phyloP scores from a whole-genome alignment of 2,329 filamentous ascomycete species.

The Aureobasidium namibiae region DNA sequence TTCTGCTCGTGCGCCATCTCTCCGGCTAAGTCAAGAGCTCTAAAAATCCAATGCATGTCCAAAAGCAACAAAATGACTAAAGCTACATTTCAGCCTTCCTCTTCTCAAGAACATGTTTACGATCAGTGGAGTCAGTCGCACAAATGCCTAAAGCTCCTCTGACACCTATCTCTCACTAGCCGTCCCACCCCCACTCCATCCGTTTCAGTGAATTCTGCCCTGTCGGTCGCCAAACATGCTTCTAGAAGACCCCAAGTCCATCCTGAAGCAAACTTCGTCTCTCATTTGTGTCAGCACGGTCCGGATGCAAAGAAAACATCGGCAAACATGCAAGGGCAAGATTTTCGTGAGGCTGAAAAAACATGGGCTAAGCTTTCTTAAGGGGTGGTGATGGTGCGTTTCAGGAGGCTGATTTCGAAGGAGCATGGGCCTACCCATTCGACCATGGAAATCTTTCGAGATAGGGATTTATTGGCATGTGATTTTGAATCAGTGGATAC shows the following conservation, averaged over 20 bases:
- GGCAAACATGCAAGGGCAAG: too few species aligned
- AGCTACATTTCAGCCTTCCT: background rate
- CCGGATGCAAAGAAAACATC: too few species aligned
- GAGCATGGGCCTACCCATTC: background rate
- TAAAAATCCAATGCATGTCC: background rate
- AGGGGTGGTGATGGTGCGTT: background rate
- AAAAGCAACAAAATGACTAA: background rate
- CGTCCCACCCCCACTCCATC: background rate
- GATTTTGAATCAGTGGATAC: conserved; percentile 7
- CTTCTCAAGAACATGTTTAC: background rate
- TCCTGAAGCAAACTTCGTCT: background rate
- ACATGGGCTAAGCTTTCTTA: background rate
- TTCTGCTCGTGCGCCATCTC: background rate
- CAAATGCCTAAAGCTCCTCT: background rate
- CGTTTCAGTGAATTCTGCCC: background rate
- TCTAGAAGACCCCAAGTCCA: background rate
- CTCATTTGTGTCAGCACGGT: too few species aligned
- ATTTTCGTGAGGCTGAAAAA: background rate
- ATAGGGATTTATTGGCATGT: background rate
- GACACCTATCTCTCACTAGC: background rate
- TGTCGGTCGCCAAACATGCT: background rate
- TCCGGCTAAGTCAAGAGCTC: background rate
- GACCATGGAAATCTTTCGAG: background rate
- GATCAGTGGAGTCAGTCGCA: background rate
- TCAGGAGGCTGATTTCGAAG: background rate